Base-by-base conservation (phyloP, 306 rosid genomes). In the Vigna reflexopilosa region DNA sequence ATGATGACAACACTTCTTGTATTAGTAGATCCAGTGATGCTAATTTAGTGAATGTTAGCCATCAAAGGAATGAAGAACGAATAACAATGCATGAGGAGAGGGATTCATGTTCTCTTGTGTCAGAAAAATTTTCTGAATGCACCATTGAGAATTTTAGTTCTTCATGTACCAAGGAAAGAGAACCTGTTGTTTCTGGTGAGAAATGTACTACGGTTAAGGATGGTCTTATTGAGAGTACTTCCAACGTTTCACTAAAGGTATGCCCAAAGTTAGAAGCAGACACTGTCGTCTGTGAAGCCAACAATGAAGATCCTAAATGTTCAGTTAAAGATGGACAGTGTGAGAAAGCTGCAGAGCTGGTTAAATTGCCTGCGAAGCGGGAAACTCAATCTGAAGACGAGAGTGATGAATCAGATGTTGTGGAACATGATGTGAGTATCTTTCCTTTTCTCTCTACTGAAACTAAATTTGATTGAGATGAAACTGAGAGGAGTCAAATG, bases 391-490 rank as follows among this genome's bases (percentile, higher is more conserved):
- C 92, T 67, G 92, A 87, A 59, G 81, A 90, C 79, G 92, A 85
- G 82, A 89, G 93, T 83, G 97, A 88, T 70, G 97, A 91, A 72
- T 95, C 97, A 1, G 98, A 95, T 85, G 84, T 83, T 55, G 84
- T 92, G 49, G 98, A 92, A 82, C 97, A 92, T 40, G 98, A 92
- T 83, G 98, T 95, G 85, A 92, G 97, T 89, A 78, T 38, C 49
- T 55, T 61, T 62, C 44, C 80, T 24, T 79, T 40, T 52, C 66
- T 57, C 45, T 28, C 3, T 57, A 5, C 45, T 80, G 67, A 49
- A 81, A 48, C 68, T 45, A 47, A 45, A 48, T 14, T 59, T 82
- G 65, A 16, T 72, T 34, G 20, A 32, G 63, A 77, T 65, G 75
- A 36, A 64, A 77, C 17, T 32, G 73, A 42, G 59, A 54, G 69